A percentile compares a stretch with the other conserved stretches of the same genome.
These are phyloP conservation scores for Wickerhamomyces ciferrii DNA, from an alignment of 805 yeast genomes.

Conservation along the genomic window DNA sequence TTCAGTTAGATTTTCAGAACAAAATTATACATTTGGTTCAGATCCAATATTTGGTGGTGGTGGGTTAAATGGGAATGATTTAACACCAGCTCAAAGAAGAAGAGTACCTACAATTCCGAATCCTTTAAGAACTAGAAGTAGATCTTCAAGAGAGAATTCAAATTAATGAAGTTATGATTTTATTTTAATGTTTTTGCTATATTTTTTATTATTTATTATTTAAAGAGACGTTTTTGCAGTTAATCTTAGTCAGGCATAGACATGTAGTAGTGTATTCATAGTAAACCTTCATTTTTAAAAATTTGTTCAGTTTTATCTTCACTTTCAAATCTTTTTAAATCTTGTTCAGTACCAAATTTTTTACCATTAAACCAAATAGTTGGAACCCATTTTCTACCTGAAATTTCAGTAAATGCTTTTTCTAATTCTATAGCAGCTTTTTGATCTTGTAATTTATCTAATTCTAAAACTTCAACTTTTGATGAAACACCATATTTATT, in stretches of 20 bases:
- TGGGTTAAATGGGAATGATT: not conserved
- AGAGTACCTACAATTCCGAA: constrained; percentile 20
- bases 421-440: constrained; percentile 49
- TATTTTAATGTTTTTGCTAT: not conserved
- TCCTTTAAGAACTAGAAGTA: constrained; percentile 22
- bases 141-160: constrained; percentile 20
- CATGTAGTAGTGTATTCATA: constrained; percentile 5
- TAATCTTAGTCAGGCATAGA: too few relatives aligned
- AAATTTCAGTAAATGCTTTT: constrained; percentile 47
- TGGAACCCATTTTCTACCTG: constrained; percentile 68
- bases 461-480: constrained; percentile 52
- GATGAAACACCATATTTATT: constrained; percentile 43
- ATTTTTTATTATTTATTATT: too few relatives aligned
- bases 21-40: not conserved
- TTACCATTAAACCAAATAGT: constrained; percentile 57
- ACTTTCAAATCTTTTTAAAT: constrained; percentile 28
- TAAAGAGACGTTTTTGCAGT: too few relatives aligned
- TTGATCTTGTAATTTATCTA: constrained; percentile 44
- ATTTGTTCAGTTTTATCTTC: constrained; percentile 17
- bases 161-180: not conserved
- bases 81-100: constrained; percentile 22
- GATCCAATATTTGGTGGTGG: not conserved
- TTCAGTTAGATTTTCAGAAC: not conserved
- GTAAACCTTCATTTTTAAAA: constrained; percentile 17
- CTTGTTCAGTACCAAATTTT: constrained; percentile 52